Conservation (phyloP, 2,329 filamentous ascomycete genomes). For the Elsinoe ampelina region DNA sequence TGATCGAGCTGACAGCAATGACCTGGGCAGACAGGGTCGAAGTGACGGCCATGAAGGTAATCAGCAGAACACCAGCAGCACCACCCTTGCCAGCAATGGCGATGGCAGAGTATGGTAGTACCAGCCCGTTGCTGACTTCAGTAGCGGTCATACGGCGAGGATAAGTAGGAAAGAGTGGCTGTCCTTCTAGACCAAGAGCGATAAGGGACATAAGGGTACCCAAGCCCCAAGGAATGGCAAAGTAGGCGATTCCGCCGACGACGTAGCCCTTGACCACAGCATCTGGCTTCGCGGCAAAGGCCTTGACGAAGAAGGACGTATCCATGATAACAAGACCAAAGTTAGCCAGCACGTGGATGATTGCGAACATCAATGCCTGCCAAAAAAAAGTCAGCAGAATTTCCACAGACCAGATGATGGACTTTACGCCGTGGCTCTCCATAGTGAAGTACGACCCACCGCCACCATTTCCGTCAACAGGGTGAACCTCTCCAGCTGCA, state of each 20-base stretch:
- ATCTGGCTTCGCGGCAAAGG: slow-evolving; percentile 40
- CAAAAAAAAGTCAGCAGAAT: background rate
- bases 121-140: slow-evolving; percentile 37
- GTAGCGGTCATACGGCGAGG: slow-evolving; percentile 32
- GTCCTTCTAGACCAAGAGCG: slow-evolving; percentile 38
- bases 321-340: slow-evolving; percentile 44
- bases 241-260: slow-evolving; percentile 37
- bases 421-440: slow-evolving; percentile 35
- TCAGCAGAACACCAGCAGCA: slow-evolving; percentile 38
- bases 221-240: slow-evolving; percentile 40
- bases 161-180: slow-evolving; percentile 37
- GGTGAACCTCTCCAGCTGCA: slow-evolving; percentile 35
- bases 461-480: slow-evolving; percentile 34
- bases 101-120: slow-evolving; percentile 40
- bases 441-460: slow-evolving; percentile 39
- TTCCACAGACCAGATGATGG: slow-evolving; percentile 24
- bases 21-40: slow-evolving; percentile 42
- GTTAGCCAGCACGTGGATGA: slow-evolving; percentile 43
- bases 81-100: slow-evolving; percentile 35
- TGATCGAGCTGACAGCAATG: slow-evolving; percentile 44
- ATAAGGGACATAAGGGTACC: slow-evolving; percentile 40
- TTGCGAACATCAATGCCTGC: slow-evolving; percentile 29
- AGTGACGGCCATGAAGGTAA: slow-evolving; percentile 45
- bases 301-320: slow-evolving; percentile 46
- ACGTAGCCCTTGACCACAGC: slow-evolving; percentile 42